phyloP scores from a whole-genome alignment of 257 asterid genomes.

The Datura wrightii region DNA sequence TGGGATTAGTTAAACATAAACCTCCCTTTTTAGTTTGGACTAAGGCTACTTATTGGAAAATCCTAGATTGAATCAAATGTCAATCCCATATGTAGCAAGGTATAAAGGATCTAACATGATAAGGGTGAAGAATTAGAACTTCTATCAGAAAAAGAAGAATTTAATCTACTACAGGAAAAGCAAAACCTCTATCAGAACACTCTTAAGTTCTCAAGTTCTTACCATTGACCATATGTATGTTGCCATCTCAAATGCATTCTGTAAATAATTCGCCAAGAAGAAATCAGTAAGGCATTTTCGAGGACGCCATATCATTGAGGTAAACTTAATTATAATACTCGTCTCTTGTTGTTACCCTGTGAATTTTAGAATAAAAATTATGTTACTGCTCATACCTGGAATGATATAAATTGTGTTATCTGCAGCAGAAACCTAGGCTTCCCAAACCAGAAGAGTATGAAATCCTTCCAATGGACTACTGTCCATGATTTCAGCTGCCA shows the following conservation, averaged over 20 bases:
- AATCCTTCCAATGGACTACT: constrained; percentile 59
- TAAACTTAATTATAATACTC: background rate
- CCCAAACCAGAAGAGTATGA: constrained; percentile 88
- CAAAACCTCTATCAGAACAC: no score
- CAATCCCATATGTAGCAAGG: no score
- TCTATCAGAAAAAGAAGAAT: no score
- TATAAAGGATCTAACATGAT: no score
- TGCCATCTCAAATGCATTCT: constrained; percentile 95
- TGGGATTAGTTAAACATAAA: no score
- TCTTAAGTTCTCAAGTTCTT: constrained; percentile 10
- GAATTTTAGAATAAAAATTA: background rate
- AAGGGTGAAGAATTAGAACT: background rate
- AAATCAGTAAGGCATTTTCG: background rate
- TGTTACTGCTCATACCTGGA: constrained; percentile 60
- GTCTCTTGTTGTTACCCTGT: background rate
- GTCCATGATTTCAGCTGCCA: constrained; percentile 81
- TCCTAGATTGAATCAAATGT: no score
- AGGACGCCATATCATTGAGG: background rate
- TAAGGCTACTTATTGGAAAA: no score
- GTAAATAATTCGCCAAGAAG: constrained; percentile 43
- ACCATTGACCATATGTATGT: constrained; percentile 85
- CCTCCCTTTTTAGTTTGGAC: no score
- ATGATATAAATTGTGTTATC: constrained; percentile 77
- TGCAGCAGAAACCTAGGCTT: constrained; percentile 79
- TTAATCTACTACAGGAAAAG: no score